Evolutionary conservation across 2,329 filamentous ascomycete species (phyloP).

Genomic region (Penicillium olsonii): DNA sequence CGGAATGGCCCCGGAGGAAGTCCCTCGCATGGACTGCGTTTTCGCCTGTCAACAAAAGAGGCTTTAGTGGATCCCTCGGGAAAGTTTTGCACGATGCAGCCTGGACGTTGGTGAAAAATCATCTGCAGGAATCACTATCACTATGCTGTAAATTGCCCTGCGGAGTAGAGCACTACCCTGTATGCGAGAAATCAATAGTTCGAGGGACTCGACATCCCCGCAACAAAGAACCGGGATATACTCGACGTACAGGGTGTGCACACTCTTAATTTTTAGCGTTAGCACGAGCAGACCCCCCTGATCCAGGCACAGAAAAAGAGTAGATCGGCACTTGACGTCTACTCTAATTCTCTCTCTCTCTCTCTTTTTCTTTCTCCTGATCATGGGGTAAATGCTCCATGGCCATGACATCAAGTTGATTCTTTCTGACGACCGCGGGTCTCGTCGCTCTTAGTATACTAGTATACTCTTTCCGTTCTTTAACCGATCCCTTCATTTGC

Average conservation of each 20-base stretch:
- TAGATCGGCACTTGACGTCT: slow-evolving; percentile 23
- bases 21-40: neutral
- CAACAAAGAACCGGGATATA: neutral
- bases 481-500: no score
- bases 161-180: no score
- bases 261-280: slow-evolving; percentile 25
- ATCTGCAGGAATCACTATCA: slow-evolving; percentile 9
- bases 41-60: slow-evolving; percentile 13
- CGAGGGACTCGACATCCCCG: neutral
- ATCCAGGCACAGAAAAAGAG: slow-evolving; percentile 20
- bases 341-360: slow-evolving; percentile 5
- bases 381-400: slow-evolving; percentile 10
- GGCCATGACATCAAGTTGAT: slow-evolving; percentile 16
- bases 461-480: slow-evolving; percentile 2
- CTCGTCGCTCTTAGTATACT: slow-evolving; percentile 14
- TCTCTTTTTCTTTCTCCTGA: slow-evolving; percentile 1
- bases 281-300: slow-evolving; percentile 24
- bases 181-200: no score
- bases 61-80: slow-evolving; percentile 16
- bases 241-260: slow-evolving; percentile 10
- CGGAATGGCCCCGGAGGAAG: neutral
- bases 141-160: no score
- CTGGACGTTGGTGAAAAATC: slow-evolving; percentile 12
- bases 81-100: slow-evolving; percentile 11
- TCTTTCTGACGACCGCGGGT: slow-evolving; percentile 17